Evolutionary conservation across 768 basidiomycete species (phyloP).

Genomic region (Rickenella mellea): DNA sequence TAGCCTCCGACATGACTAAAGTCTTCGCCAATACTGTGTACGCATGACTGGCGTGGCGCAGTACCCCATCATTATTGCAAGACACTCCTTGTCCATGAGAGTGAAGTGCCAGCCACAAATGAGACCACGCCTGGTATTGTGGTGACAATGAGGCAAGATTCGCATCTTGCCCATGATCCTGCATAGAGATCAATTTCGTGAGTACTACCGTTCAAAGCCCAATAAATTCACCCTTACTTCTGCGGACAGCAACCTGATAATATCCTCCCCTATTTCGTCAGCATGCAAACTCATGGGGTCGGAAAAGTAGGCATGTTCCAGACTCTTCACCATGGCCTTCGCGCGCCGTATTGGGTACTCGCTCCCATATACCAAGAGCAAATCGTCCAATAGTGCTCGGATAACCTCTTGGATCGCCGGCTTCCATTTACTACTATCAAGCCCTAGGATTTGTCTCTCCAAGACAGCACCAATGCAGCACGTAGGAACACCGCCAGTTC

Average conservation of each 20-base stretch:
- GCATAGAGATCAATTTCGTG: neutral
- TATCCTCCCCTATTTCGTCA: slow-evolving; percentile 30
- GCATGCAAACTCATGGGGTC: slow-evolving; percentile 5
- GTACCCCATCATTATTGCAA: slow-evolving; percentile 35
- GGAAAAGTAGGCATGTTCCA: slow-evolving; percentile 43
- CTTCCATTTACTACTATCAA: slow-evolving; percentile 51
- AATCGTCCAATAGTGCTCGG: slow-evolving; percentile 34
- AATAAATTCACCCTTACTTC: slow-evolving; percentile 27
- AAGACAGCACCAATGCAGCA: slow-evolving; percentile 44
- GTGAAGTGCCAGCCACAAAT: slow-evolving; percentile 66
- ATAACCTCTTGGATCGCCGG: slow-evolving; percentile 36
- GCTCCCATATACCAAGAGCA: slow-evolving; percentile 37
- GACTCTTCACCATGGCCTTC: slow-evolving; percentile 40
- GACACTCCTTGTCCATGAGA: slow-evolving; percentile 45
- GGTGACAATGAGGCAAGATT: slow-evolving; percentile 17
- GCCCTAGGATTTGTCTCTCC: slow-evolving; percentile 48
- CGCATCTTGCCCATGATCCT: slow-evolving; percentile 22
- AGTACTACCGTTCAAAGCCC: neutral
- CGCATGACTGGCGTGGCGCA: slow-evolving; percentile 44
- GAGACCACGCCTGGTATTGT: slow-evolving; percentile 45
- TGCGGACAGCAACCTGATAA: slow-evolving; percentile 28
- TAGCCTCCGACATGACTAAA: slow-evolving; percentile 17
- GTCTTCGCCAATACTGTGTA: slow-evolving; percentile 37
- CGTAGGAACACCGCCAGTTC: slow-evolving; percentile 5
- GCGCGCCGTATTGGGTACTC: slow-evolving; percentile 51